Percentiles rank a stretch among this genome's conserved stretches.
Conservation (phyloP, 1,284 basidiomycete genomes). For the Marasmius tenuissimus region DNA sequence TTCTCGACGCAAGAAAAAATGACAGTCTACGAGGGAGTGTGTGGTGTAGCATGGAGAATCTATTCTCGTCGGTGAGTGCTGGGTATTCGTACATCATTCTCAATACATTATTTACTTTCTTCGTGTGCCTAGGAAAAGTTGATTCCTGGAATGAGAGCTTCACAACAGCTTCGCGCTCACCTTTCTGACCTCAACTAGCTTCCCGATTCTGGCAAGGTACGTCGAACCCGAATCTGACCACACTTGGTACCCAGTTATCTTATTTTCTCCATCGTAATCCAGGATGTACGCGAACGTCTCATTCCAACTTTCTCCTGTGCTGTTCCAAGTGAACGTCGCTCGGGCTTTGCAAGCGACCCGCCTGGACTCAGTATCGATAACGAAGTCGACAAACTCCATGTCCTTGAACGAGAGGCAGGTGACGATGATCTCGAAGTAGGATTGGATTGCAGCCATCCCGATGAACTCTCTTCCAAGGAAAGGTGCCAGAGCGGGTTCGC, state of each 20-base stretch:
- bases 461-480: conserved; percentile 55
- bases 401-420: conserved; percentile 42
- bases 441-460: conserved; percentile 41
- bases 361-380: conserved; percentile 39
- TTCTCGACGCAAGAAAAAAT: too few relatives aligned
- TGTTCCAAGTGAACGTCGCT: conserved; percentile 57
- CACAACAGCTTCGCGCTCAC: not conserved
- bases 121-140: too few relatives aligned
- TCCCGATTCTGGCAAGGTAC: conserved; percentile 56
- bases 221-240: conserved; percentile 69
- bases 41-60: too few relatives aligned
- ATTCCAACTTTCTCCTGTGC: conserved; percentile 53
- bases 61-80: too few relatives aligned
- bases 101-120: too few relatives aligned
- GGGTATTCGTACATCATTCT: too few relatives aligned
- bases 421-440: conserved; percentile 52
- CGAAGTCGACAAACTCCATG: conserved; percentile 40
- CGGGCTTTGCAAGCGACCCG: conserved; percentile 55
- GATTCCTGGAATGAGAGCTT: too few relatives aligned
- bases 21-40: too few relatives aligned
- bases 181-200: conserved; percentile 30
- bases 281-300: conserved; percentile 66
- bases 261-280: conserved; percentile 57
- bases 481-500: conserved; percentile 51
- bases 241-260: conserved; percentile 58